Evolutionary conservation across 371 early-diverging fungal genomes (phyloP), one percentile per base, ranked within the genome.

Genomic region (Apophysomyces ossiformis): DNA sequence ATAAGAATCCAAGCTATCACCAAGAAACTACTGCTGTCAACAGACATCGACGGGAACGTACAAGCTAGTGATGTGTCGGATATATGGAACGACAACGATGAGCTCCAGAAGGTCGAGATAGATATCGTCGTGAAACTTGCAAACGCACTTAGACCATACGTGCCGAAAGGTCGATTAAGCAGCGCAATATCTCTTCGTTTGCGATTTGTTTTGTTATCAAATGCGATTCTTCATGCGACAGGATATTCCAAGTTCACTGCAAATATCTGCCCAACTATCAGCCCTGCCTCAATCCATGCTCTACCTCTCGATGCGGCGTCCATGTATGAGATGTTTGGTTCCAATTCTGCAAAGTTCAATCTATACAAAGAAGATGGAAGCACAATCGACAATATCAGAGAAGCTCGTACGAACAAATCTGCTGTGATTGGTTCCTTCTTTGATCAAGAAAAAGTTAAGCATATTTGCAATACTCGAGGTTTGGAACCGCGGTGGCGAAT

Each of bases 241-340:
- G 50, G 50, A 50, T 50, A 50, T 18, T 16, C 18, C 7, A 50
- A 50, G 8, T 50, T 50, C 8, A 4, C 50, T 18, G 50, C 18
- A 1, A 18, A 13, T 18, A 50, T 50, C 5, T 50, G 50, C 18
- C 50, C 50, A 18, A 50, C 18, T 7, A 18, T 18, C 50, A 50
- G 18, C 18, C 18, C 18, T 18, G 50, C n/a, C n/a, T n/a, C n/a
- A n/a, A n/a, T n/a, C n/a, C n/a, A n/a, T n/a, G n/a, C n/a, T n/a
- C n/a, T n/a, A n/a, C 50, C 50, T 2, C 50, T 50, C 18, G 50
- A 50, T 18, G 18, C 50, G 1, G 18, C 50, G 18, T 13, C 50
- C 13, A 50, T 50, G 18, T 50, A 50, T 8, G 50, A 50, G 50
- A 50, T 50, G 4, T 50, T 50, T 50, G 50, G 50, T 18, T 50